A percentile compares a stretch with the other conserved stretches of the same genome.
These are phyloP conservation scores for Aspergillus sp. DNA, from an alignment of 2,329 filamentous ascomycete genomes.

Conservation along the genomic window DNA sequence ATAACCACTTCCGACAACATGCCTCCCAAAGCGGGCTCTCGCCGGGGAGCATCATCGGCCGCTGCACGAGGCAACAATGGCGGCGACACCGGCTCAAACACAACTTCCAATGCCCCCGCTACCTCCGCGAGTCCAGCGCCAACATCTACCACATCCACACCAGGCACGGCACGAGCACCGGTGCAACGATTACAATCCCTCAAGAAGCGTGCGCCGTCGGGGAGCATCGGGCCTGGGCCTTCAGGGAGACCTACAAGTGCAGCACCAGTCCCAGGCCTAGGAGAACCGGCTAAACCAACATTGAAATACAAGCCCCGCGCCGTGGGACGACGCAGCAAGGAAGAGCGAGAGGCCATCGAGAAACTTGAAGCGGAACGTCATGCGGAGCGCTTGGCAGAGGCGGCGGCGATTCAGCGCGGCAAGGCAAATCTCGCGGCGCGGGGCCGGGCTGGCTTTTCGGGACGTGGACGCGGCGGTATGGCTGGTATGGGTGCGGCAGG, in stretches of 20 bases:
- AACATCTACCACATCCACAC: constrained; percentile 16
- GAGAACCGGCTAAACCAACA: constrained; percentile 41
- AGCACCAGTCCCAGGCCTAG: constrained; percentile 24
- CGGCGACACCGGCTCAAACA: constrained; percentile 14
- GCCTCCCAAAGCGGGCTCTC: constrained; percentile 40
- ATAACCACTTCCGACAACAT: constrained; percentile 24
- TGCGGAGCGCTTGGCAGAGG: constrained; percentile 45
- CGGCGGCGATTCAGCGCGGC: constrained; percentile 43
- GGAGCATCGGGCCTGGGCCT: constrained; percentile 37
- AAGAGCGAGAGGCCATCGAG: constrained; percentile 50
- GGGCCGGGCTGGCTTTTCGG: constrained; percentile 33
- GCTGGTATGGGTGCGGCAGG: constrained; percentile 33
- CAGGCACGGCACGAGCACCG: constrained; percentile 32
- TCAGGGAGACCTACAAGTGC: background rate
- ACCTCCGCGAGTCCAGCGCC: constrained; percentile 23
- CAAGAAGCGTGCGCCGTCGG: constrained; percentile 42
- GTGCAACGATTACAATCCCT: constrained; percentile 50
- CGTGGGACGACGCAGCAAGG: constrained; percentile 48
- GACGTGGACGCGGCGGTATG: constrained; percentile 36
- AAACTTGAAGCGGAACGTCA: constrained; percentile 47
- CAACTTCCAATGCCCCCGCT: background rate
- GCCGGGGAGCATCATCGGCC: constrained; percentile 27
- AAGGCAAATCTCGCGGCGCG: constrained; percentile 20
- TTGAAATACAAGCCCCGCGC: constrained; percentile 51
- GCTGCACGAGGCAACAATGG: constrained; percentile 25